phyloP scores from a whole-genome alignment of 202 grass and related monocot species.

The Schoenoplectus triqueter region DNA sequence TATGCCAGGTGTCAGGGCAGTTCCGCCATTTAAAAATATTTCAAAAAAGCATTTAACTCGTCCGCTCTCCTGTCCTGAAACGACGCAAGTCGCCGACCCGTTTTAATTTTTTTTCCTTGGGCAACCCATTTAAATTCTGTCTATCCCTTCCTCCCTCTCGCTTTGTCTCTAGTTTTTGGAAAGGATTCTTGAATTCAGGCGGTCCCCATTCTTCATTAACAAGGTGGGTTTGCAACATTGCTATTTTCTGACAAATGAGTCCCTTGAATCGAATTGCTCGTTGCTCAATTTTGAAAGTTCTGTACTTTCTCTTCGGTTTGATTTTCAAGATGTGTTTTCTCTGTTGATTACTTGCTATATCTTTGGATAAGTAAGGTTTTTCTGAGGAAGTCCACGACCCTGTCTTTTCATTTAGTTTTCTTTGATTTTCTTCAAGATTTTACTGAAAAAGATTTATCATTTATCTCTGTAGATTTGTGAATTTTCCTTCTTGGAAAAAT shows the following conservation, averaged over 20 bases:
- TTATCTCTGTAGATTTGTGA: neutral
- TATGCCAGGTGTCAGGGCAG: neutral
- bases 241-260: neutral
- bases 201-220: conserved; percentile 16
- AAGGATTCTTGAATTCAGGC: conserved; percentile 15
- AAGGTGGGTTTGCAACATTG: neutral
- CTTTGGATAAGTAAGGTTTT: conserved; percentile 2
- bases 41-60: conserved; percentile 7
- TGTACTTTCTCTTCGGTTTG: conserved; percentile 1
- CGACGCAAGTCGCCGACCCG: conserved; percentile 1
- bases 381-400: neutral
- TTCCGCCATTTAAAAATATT: conserved; percentile 13
- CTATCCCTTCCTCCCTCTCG: neutral
- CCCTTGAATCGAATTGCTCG: neutral
- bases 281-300: neutral
- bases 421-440: conserved; percentile 21
- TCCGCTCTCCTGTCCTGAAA: neutral
- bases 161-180: neutral
- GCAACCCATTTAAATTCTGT: neutral
- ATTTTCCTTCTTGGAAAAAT: conserved; percentile 8
- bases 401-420: conserved; percentile 13
- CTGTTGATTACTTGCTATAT: conserved; percentile 1
- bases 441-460: neutral
- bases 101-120: neutral
- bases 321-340: conserved; percentile 4